Base-by-base conservation (phyloP, 2,329 filamentous ascomycete genomes). In the Cladosporium sp. region DNA sequence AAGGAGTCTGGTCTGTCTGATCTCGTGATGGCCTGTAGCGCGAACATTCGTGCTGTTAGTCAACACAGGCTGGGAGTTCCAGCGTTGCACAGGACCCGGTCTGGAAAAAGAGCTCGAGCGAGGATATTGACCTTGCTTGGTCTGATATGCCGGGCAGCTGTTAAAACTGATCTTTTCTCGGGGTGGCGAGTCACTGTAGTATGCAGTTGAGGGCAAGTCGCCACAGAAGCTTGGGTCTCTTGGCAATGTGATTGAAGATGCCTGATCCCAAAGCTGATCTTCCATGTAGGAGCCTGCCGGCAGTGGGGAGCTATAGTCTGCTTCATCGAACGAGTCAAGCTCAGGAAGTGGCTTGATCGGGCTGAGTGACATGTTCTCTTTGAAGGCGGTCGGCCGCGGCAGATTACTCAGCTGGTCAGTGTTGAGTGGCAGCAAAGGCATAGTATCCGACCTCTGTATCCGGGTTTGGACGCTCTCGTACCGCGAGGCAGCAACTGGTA, bases 291-390 rank as follows among this genome's bases (percentile, higher is more conserved):
- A 45, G 28, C 64, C 57, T n/a, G 61, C 59, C 9, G 61, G 56
- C 15, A 59, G 25, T 6, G 53, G 44, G n/a, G 61, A 64, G 32
- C 36, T 49, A 19, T 48, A 52, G 3, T 55, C 52, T 12, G 42
- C 39, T 39, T 59, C 55, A 17, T 66, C 62, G 19, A 64, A 59
- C 17, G 58, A 42, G 6, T 62, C 61, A 13, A 63, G 58, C 20
- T 56, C 56, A 24, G 67, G 62, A 9, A 67, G 49, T 20, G 62
- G 61, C 56, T 65, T 68, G 57, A 63, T 64, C 0, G 64, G 64
- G 53, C 65, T 71, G 24, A 65, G 55, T 0, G 68, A 62, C 22
- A 70, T 61, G 57, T 71, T 71, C 60, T 72, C 70, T 57, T 71
- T 71, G 62, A 69, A 70, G 0, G 64, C 64, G 8, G 65, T 69